These are phyloP conservation scores for Alopecurus myosuroides DNA, from an alignment of 176 grass and related monocot species.

Conservation along the genomic window DNA sequence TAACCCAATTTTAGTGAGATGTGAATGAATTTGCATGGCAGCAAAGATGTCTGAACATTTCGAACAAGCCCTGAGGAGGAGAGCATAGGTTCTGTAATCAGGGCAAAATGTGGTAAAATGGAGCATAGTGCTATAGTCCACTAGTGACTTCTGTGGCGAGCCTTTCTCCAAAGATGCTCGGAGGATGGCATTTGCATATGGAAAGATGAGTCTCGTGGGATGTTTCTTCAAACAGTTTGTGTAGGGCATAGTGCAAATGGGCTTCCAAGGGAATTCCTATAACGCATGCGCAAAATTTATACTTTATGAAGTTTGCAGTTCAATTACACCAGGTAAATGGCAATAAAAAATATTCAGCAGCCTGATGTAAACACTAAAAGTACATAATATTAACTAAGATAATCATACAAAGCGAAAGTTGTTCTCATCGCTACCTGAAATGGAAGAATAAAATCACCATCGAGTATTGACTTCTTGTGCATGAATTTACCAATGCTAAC, in stretches of 20 bases:
- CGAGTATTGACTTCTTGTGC: not conserved
- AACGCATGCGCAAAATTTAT: conserved; percentile 6
- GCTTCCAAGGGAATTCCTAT: conserved; percentile 23
- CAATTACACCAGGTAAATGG: not conserved
- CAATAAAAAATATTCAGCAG: conserved; percentile 26
- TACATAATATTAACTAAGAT: conserved; percentile 11
- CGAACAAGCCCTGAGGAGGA: conserved; percentile 58
- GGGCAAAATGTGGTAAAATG: conserved; percentile 42
- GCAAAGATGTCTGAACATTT: conserved; percentile 48
- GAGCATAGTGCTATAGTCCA: conserved; percentile 42
- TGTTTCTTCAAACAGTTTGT: conserved; percentile 45
- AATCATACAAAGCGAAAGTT: conserved; percentile 25
- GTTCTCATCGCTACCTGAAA: conserved; percentile 20
- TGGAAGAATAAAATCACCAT: conserved; percentile 15
- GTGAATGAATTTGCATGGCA: conserved; percentile 43
- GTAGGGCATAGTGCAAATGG: conserved; percentile 34
- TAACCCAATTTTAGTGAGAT: conserved; percentile 44
- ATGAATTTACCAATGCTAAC: not conserved
- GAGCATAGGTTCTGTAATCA: conserved; percentile 46
- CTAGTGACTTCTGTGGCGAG: conserved; percentile 37
- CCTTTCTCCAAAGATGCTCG: conserved; percentile 67
- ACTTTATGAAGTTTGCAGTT: conserved; percentile 14
- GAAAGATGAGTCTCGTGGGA: conserved; percentile 25
- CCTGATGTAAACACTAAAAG: conserved; percentile 20
- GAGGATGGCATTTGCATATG: conserved; percentile 52